Conservation (phyloP, 768 basidiomycete species). For the Dacryopinax spathularia region DNA sequence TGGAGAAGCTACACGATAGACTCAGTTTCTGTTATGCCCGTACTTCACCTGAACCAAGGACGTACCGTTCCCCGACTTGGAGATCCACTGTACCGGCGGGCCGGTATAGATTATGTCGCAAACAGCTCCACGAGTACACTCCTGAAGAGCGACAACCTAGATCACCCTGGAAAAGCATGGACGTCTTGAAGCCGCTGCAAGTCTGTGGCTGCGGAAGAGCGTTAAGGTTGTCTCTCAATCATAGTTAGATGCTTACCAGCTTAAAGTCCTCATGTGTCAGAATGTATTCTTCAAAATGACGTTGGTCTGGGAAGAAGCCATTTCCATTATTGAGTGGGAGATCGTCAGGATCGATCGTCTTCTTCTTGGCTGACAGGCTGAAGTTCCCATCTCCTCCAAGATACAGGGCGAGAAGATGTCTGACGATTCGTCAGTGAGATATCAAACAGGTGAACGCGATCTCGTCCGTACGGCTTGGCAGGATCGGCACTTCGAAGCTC, state of each 20-base stretch:
- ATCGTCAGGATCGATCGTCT: neutral
- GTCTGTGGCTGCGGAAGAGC: neutral
- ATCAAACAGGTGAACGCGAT: neutral
- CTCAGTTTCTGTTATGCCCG: neutral
- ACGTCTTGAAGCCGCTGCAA: neutral
- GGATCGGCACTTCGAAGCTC: neutral
- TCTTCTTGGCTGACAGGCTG: neutral
- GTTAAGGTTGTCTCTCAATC: neutral
- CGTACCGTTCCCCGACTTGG: conserved; percentile 20
- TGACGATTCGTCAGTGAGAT: neutral
- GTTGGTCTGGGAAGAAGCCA: neutral
- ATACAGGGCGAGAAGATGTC: neutral
- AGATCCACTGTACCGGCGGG: conserved; percentile 18
- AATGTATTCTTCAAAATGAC: neutral
- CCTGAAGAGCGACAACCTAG: neutral
- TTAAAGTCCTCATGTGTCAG: neutral
- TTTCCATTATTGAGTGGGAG: neutral
- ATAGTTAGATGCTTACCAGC: neutral
- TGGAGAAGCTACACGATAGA: neutral
- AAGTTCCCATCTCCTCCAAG: no score
- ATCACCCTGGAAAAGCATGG: neutral
- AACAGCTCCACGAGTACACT: conserved; percentile 2
- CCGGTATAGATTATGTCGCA: conserved; percentile 11
- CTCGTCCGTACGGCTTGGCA: neutral
- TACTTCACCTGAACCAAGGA: neutral